Conservation (phyloP, 306 rosid genomes). For the Pyrus pyrifolia region DNA sequence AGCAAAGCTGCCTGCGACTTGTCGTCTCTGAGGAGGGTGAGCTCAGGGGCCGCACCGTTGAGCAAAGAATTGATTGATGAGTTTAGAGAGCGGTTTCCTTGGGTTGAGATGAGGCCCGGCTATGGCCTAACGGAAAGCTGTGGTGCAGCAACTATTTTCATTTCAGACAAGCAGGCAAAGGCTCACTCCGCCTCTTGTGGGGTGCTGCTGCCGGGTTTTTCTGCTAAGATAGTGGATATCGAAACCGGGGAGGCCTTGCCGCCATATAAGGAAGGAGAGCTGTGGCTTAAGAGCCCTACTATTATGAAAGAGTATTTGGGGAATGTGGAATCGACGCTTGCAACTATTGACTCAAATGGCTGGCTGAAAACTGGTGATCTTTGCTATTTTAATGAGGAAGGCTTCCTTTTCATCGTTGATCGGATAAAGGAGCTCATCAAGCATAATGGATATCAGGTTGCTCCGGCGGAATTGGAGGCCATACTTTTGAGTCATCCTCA, state of each 20-base stretch:
- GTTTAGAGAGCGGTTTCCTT: conserved; percentile 66
- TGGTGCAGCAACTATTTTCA: conserved; percentile 46
- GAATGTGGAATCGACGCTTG: conserved; percentile 59
- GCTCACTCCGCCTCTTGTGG: conserved; percentile 52
- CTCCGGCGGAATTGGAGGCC: conserved; percentile 93
- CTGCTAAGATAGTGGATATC: conserved; percentile 56
- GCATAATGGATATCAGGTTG: conserved; percentile 90
- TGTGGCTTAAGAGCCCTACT: conserved; percentile 66
- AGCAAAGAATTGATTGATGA: conserved; percentile 53
- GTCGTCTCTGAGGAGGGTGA: conserved; percentile 50
- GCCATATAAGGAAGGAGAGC: conserved; percentile 65
- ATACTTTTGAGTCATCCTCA: conserved; percentile 65
- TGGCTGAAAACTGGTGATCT: conserved; percentile 93
- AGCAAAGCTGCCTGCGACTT: conserved; percentile 33
- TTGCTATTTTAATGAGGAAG: conserved; percentile 61
- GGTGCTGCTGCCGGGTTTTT: conserved; percentile 48
- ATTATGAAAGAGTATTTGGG: conserved; percentile 78
- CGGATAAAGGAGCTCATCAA: conserved; percentile 86
- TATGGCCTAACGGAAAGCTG: conserved; percentile 81
- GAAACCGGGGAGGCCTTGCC: conserved; percentile 55
- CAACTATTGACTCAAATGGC: conserved; percentile 50
- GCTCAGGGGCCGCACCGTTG: conserved; percentile 89
- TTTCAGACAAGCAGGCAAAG: conserved; percentile 38
- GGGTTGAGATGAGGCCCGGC: conserved; percentile 78
- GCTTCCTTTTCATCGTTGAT: conserved; percentile 57